Base-by-base conservation (phyloP, 345 rosid genomes). In the Arabis alpina region DNA sequence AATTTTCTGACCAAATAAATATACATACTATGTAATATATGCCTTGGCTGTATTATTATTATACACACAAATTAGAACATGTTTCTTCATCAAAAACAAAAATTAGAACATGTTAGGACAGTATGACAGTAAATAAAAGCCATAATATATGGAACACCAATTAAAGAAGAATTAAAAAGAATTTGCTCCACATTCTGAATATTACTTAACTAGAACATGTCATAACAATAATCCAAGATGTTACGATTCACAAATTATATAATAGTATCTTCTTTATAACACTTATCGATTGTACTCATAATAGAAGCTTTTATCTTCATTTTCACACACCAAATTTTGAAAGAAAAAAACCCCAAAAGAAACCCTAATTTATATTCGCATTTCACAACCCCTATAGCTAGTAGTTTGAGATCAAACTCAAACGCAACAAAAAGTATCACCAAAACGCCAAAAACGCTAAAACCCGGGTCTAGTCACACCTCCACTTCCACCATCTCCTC, bases 391-490 rank as follows among this genome's bases (percentile, higher is more conserved):
- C 51, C 68, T 43, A 66, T 58, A 32, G 49, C 67, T 58, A 58
- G 10, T 42, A 44, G 19, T 73, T 57, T 49, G 54, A 73, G 54
- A 10, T 14, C 25, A 42, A 66, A 43, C 62, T 24, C 64, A 60
- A 74, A 68, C 60, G 61, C 77, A 66, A 45, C 58, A 61, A 70
- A 75, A 75, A 28, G 64, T 40, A 54, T 70, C 54, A 48, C 65
- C 45, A 69, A 61, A 61, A 69, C 66, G 67, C 40, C 6, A 30
- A 30, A 30, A 30, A 47, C 25, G 19, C 79, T 85, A 87, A 75
- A 87, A 87, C 25, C 84, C 70, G 14, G 87, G 82, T 81, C 89
- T 80, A 14, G 79, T 39, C 5, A 13, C 40, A 68, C 69, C 63
- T 1, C 71, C 71, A 55, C 52, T 58, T 9, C 58, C 76, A 15